Percentiles rank a stretch among this genome's conserved stretches.
These are phyloP conservation scores for Leccinum subrobustum DNA, from an alignment of 1,284 basidiomycete species.

Conservation along the genomic window DNA sequence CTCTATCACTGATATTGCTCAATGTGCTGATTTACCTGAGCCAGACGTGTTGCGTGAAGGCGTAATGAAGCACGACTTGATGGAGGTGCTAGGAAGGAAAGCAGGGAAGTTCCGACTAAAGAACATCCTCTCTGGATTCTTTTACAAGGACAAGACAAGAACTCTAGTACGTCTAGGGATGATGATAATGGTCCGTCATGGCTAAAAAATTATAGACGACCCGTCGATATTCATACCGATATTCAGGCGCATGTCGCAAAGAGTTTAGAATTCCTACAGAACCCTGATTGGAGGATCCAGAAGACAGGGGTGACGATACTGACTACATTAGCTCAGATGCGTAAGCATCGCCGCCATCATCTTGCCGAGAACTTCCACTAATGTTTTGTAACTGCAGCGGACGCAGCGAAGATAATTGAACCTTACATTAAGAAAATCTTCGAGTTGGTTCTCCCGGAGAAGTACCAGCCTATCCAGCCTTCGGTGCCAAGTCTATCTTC, in stretches of 20 bases:
- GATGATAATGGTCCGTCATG: background rate
- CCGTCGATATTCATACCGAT: background rate
- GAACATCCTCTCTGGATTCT: conserved; percentile 22
- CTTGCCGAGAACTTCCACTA: background rate
- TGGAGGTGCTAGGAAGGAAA: conserved; percentile 18
- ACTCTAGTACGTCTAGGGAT: conserved; percentile 13
- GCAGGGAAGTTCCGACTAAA: conserved; percentile 11
- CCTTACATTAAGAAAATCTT: conserved; percentile 14
- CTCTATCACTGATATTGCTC: no score
- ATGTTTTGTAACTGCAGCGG: conserved; percentile 10
- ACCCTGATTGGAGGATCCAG: conserved; percentile 17
- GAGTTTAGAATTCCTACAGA: conserved; percentile 11
- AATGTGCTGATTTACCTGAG: conserved; percentile 2
- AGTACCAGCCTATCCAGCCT: conserved; percentile 5
- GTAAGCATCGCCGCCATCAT: conserved; percentile 3
- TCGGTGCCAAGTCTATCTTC: background rate
- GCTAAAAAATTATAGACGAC: conserved; percentile 7
- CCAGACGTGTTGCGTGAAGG: conserved; percentile 19
- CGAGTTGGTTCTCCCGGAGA: conserved; percentile 17
- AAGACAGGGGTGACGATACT: conserved; percentile 27
- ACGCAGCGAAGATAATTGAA: conserved; percentile 12
- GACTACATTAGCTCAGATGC: conserved; percentile 21
- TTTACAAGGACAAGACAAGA: conserved; percentile 21
- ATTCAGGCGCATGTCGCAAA: conserved; percentile 10
- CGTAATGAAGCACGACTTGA: conserved; percentile 13